phyloP scores from a whole-genome alignment of 345 rosid species.

The Populus nigra region DNA sequence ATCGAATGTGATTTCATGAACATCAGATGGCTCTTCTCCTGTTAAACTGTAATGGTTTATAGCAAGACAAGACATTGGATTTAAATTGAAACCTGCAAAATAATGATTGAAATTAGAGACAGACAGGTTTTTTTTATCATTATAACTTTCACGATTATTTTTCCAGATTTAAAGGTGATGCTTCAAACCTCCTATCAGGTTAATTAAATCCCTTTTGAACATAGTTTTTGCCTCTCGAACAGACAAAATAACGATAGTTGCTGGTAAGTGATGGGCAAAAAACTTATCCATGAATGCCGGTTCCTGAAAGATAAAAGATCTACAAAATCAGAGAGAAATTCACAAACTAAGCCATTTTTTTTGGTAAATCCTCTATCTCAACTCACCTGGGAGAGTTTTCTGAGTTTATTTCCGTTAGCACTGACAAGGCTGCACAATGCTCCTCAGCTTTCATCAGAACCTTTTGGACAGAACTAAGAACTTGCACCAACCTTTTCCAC shows the following conservation, averaged over 20 bases:
- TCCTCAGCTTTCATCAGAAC: constrained; percentile 16
- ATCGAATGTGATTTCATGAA: constrained; percentile 2
- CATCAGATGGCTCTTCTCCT: constrained; percentile 5
- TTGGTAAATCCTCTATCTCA: neutral
- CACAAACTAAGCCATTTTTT: neutral
- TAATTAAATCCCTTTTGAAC: constrained; percentile 13
- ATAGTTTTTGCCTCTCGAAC: constrained; percentile 16
- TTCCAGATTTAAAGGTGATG: neutral
- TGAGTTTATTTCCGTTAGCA: constrained; percentile 11
- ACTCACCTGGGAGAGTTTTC: constrained; percentile 24
- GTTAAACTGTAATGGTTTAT: constrained; percentile 8
- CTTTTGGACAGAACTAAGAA: constrained; percentile 10
- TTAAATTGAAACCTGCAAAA: constrained; percentile 24
- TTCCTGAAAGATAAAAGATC: constrained; percentile 20
- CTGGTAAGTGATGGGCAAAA: constrained; percentile 2
- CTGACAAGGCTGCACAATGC: constrained; percentile 14
- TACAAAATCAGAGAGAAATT: neutral
- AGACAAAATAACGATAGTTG: constrained; percentile 9
- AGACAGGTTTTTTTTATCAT: neutral
- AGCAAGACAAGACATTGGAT: constrained; percentile 3
- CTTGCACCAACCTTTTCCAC: constrained; percentile 15
- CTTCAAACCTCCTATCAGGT: constrained; percentile 25
- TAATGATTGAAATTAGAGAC: neutral
- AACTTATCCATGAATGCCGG: constrained; percentile 9
- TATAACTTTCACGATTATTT: neutral